phyloP scores from a whole-genome alignment of 257 asterid genomes.

The Solanum boliviense region DNA sequence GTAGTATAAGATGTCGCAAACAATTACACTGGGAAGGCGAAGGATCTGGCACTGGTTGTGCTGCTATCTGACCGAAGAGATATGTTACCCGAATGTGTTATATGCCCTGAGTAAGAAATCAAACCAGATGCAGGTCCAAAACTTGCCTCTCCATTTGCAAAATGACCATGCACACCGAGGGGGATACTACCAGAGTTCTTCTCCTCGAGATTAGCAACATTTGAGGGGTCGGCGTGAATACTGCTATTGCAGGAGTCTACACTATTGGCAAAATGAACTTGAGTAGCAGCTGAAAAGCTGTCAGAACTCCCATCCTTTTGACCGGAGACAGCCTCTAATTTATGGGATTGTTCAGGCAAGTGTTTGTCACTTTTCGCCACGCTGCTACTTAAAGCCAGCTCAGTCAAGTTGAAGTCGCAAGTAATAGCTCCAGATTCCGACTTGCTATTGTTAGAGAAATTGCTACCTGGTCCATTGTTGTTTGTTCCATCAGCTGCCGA shows the following conservation, averaged over 20 bases:
- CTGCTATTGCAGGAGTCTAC: slow-evolving; percentile 7
- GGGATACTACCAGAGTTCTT: not conserved
- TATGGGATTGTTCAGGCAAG: not conserved
- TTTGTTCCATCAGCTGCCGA: not conserved
- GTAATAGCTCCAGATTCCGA: slow-evolving; percentile 36
- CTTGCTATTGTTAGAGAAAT: slow-evolving; percentile 21
- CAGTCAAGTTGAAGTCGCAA: slow-evolving; percentile 30
- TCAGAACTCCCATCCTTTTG: not conserved
- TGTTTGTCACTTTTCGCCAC: not conserved
- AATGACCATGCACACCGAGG: not conserved
- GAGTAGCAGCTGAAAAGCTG: not conserved
- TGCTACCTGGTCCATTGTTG: slow-evolving; percentile 10
- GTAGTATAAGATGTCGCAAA: not conserved
- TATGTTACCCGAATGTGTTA: slow-evolving; percentile 34
- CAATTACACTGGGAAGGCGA: slow-evolving; percentile 55
- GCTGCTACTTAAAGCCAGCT: not conserved
- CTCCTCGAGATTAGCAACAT: slow-evolving; percentile 2
- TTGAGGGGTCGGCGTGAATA: slow-evolving; percentile 2
- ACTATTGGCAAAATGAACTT: not conserved
- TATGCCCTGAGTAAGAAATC: slow-evolving; percentile 21
- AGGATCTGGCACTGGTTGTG: slow-evolving; percentile 46
- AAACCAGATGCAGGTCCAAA: slow-evolving; percentile 15
- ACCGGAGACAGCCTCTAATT: not conserved
- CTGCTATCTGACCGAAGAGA: slow-evolving; percentile 59
- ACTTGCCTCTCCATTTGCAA: slow-evolving; percentile 36